phyloP scores from a whole-genome alignment of 2,329 filamentous ascomycete species.

The Colletotrichum lindemuthianum region DNA sequence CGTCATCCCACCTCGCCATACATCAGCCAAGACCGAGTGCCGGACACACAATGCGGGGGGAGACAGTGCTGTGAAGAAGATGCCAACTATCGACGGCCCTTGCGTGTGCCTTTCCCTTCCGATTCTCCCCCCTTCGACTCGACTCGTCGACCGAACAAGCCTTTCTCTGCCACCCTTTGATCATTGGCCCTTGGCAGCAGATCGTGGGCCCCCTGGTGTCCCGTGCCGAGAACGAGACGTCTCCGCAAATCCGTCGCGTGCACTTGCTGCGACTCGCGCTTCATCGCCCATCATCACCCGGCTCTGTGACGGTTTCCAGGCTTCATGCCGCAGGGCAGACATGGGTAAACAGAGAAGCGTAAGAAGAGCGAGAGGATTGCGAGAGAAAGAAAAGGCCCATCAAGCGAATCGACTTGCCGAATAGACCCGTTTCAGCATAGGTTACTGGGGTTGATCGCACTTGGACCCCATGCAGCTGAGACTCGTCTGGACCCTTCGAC shows the following conservation, averaged over 20 bases:
- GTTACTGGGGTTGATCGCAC: slow-evolving; percentile 3
- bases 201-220: too few species aligned
- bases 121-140: neutral
- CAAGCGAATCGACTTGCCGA: slow-evolving; percentile 3
- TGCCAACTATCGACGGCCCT: neutral
- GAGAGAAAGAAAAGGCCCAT: neutral
- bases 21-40: slow-evolving; percentile 13
- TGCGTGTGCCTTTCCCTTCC: neutral
- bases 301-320: slow-evolving; percentile 17
- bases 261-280: slow-evolving; percentile 23
- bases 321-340: slow-evolving; percentile 9
- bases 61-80: slow-evolving; percentile 7
- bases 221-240: slow-evolving; percentile 3
- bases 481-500: neutral
- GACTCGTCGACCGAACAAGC: slow-evolving; percentile 10
- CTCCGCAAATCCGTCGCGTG: slow-evolving; percentile 17
- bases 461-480: slow-evolving; percentile 2
- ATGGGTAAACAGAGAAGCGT: neutral
- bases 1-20: slow-evolving; percentile 9
- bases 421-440: slow-evolving; percentile 29
- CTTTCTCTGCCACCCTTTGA: neutral
- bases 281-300: slow-evolving; percentile 1
- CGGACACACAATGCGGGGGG: slow-evolving; percentile 7
- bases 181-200: neutral
- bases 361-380: too few species aligned